Percentiles rank a stretch among this genome's conserved stretches.
Conservation (phyloP, 257 asterid species). For the Verbascum thapsus region DNA sequence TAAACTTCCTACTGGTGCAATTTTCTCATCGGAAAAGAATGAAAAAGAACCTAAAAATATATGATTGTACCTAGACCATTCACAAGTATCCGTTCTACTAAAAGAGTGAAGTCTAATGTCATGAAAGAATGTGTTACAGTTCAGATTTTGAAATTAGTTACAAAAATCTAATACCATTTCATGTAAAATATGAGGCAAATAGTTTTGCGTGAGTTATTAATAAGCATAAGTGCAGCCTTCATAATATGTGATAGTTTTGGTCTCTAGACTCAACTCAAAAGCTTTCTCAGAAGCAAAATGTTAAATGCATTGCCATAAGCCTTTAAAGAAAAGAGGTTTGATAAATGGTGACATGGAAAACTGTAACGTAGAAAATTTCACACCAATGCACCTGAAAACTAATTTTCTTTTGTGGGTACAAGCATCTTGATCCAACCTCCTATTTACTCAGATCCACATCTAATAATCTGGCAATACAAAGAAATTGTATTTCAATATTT, state of each 20-base stretch:
- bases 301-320: constrained; percentile 11
- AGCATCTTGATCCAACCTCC: constrained; percentile 26
- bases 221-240: background rate
- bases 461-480: constrained; percentile 2
- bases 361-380: background rate
- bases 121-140: background rate
- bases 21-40: constrained; percentile 8
- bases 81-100: background rate
- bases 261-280: background rate
- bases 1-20: background rate
- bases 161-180: constrained; percentile 1
- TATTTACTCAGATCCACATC: constrained; percentile 15
- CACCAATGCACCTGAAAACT: constrained; percentile 12
- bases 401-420: constrained; percentile 2
- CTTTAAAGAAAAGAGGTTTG: background rate
- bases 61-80: constrained; percentile 9
- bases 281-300: constrained; percentile 6
- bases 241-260: background rate
- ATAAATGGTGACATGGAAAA: background rate
- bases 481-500: background rate
- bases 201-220: constrained; percentile 2
- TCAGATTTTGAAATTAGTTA: constrained; percentile 12
- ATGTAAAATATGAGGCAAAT: background rate
- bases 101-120: background rate
- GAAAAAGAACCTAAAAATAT: background rate